Evolutionary conservation across 495 filamentous ascomycete species (phyloP).

Genomic region (Penicillium waksmanii): DNA sequence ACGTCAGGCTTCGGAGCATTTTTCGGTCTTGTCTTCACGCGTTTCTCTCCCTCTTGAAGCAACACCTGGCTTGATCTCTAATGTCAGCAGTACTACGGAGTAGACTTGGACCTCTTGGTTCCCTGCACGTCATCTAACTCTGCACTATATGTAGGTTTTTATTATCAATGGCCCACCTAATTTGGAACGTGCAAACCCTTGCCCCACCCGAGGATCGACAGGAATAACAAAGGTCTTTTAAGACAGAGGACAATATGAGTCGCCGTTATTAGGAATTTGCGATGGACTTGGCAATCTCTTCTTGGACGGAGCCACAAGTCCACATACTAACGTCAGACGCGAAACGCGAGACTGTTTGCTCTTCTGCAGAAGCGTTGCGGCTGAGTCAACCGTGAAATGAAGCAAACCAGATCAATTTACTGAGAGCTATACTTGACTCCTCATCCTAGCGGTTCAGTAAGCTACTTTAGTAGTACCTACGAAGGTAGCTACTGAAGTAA

Average conservation of each 20-base stretch:
- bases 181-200: slow-evolving; percentile 9
- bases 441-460: not conserved
- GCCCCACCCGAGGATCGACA: slow-evolving; percentile 14
- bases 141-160: not conserved
- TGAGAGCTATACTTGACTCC: not conserved
- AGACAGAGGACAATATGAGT: not conserved
- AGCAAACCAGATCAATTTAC: not conserved
- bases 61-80: not conserved
- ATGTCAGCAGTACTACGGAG: not conserved
- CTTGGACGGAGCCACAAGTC: not conserved
- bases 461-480: not conserved
- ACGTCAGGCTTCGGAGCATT: slow-evolving; percentile 7
- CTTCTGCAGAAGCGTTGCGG: not conserved
- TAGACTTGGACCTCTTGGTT: not conserved
- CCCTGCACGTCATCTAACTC: slow-evolving; percentile 2
- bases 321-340: not conserved
- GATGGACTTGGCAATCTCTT: slow-evolving; percentile 3
- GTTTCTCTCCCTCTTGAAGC: not conserved
- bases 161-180: slow-evolving; percentile 9
- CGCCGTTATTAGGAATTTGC: not conserved
- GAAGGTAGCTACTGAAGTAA: too few relatives aligned
- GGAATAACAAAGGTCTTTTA: slow-evolving; percentile 1
- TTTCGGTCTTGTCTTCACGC: not conserved
- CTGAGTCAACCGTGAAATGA: slow-evolving; percentile 1
- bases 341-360: not conserved